Evolutionary conservation across 192 early-diverging fungal species (phyloP).

Genomic region (Funneliformis geosporum): DNA sequence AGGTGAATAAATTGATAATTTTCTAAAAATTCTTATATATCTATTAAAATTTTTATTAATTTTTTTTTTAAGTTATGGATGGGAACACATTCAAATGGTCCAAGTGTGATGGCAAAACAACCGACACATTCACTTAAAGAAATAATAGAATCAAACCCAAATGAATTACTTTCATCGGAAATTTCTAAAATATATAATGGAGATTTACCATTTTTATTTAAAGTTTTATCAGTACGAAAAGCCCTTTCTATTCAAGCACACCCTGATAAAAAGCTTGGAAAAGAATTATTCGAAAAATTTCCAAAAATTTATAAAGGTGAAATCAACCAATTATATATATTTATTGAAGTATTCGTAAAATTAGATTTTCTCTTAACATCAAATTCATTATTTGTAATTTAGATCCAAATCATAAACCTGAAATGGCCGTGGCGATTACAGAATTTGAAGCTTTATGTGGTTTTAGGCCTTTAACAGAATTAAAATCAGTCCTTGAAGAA

Average conservation of each 20-base stretch:
- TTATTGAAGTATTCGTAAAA: neutral
- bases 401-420: slow-evolving; percentile 91
- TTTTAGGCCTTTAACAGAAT: slow-evolving; percentile 84
- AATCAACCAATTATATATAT: neutral
- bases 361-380: too few relatives aligned
- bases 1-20: slow-evolving; percentile 51
- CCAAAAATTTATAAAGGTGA: slow-evolving; percentile 85
- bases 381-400: neutral
- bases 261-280: slow-evolving; percentile 89
- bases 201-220: slow-evolving; percentile 97
- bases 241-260: slow-evolving; percentile 98
- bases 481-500: slow-evolving; percentile 57
- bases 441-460: slow-evolving; percentile 94
- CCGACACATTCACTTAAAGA: slow-evolving; percentile 57
- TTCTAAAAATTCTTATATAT: neutral
- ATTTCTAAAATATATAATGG: slow-evolving; percentile 65
- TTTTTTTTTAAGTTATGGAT: slow-evolving; percentile 79
- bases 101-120: slow-evolving; percentile 57
- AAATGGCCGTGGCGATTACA: slow-evolving; percentile 96
- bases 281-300: slow-evolving; percentile 62
- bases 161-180: slow-evolving; percentile 49
- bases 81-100: slow-evolving; percentile 95
- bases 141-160: slow-evolving; percentile 56
- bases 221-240: slow-evolving; percentile 84
- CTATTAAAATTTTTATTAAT: neutral